phyloP scores from a whole-genome alignment of 805 yeast species.

The Lipomyces kockii region DNA sequence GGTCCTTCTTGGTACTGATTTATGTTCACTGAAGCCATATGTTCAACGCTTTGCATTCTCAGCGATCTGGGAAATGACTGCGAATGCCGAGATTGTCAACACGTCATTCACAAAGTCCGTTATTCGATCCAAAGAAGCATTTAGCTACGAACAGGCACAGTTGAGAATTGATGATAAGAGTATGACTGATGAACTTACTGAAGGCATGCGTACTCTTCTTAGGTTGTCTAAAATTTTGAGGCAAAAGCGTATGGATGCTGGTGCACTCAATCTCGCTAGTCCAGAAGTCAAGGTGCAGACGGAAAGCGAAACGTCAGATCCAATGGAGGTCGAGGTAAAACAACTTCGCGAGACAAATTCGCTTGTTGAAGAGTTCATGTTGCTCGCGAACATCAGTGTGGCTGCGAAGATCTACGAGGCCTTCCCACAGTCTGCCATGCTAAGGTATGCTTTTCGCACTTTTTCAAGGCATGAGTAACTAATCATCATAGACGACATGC shows the following conservation, averaged over 20 bases:
- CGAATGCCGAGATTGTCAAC: conserved; percentile 79
- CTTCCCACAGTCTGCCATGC: conserved; percentile 97
- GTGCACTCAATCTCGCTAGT: conserved; percentile 94
- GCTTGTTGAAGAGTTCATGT: conserved; percentile 96
- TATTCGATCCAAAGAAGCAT: conserved; percentile 89
- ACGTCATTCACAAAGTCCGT: conserved; percentile 84
- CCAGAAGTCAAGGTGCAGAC: conserved; percentile 97
- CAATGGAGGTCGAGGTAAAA: conserved; percentile 92
- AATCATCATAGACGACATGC: conserved; percentile 80
- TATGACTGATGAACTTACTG: conserved; percentile 81
- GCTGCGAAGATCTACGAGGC: conserved; percentile 91
- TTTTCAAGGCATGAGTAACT: neutral
- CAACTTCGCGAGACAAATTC: conserved; percentile 89
- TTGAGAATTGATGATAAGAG: conserved; percentile 78
- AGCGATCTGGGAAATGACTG: conserved; percentile 92
- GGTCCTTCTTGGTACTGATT: conserved; percentile 87
- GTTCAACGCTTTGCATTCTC: conserved; percentile 96
- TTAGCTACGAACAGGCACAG: conserved; percentile 93
- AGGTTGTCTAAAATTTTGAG: conserved; percentile 81
- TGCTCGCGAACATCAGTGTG: conserved; percentile 94
- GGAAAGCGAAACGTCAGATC: conserved; percentile 97
- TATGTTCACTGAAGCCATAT: conserved; percentile 92
- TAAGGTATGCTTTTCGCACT: conserved; percentile 42
- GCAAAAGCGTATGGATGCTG: conserved; percentile 85
- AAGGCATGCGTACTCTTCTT: conserved; percentile 84